A percentile compares a stretch with the other conserved stretches of the same genome.
Evolutionary conservation across 441 rosid genomes (phyloP).

Genomic region (California macrophylla): DNA sequence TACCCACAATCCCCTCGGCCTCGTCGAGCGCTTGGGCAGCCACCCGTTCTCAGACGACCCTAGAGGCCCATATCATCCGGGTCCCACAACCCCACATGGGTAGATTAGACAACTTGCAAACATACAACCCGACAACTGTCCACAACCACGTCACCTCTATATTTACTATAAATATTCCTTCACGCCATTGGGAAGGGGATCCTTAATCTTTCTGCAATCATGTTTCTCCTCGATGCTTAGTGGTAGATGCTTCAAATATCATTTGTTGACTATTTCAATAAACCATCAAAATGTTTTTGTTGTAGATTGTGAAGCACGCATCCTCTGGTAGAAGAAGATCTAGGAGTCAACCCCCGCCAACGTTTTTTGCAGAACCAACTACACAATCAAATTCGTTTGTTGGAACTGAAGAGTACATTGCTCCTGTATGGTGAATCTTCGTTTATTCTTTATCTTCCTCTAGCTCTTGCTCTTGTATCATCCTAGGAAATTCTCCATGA

Average conservation of each 20-base stretch:
- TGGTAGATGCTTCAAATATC: background rate
- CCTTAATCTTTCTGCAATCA: no score
- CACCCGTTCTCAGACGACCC: no score
- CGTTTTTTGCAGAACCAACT: constrained; percentile 75
- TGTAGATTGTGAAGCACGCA: constrained; percentile 57
- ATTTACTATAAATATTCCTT: no score
- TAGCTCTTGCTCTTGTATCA: constrained; percentile 4
- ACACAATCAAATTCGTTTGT: constrained; percentile 82
- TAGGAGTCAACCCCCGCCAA: constrained; percentile 59
- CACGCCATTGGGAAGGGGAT: no score
- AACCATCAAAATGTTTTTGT: background rate
- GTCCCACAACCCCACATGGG: no score
- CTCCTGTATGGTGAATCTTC: constrained; percentile 49
- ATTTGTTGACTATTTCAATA: background rate
- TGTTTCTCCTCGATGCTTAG: background rate
- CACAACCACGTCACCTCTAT: no score
- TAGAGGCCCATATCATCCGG: no score
- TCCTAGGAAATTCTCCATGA: no score
- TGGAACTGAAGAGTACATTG: constrained; percentile 96
- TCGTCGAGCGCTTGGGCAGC: no score
- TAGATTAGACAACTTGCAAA: no score
- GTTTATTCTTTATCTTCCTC: constrained; percentile 5
- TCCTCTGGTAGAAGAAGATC: constrained; percentile 54
- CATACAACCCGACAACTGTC: no score
- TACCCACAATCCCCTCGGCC: no score